Evolutionary conservation across 2,329 filamentous ascomycete species (phyloP).

Genomic region (Diaporthe citrichinensis): DNA sequence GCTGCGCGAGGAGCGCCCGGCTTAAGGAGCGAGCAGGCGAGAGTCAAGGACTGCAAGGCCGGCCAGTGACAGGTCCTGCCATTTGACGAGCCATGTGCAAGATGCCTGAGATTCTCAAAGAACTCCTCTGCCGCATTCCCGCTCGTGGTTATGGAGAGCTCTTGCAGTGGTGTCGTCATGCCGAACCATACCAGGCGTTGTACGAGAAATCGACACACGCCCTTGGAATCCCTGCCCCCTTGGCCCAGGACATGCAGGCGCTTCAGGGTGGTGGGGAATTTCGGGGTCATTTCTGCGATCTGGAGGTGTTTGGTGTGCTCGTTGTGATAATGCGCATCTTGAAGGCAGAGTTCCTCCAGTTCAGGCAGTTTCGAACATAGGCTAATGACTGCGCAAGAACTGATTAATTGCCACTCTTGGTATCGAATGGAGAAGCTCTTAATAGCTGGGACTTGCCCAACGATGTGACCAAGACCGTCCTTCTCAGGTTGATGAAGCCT

Average conservation of each 20-base stretch:
- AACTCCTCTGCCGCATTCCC: not conserved
- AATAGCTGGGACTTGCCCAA: not conserved
- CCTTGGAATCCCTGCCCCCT: not conserved
- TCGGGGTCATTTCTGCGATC: not conserved
- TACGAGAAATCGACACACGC: not conserved
- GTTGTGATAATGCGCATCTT: not conserved
- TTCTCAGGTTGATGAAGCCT: not conserved
- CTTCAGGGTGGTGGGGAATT: not conserved
- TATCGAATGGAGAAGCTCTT: not conserved
- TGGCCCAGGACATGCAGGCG: not conserved
- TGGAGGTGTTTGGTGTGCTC: not conserved
- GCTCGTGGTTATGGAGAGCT: conserved; percentile 6
- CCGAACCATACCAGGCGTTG: not conserved
- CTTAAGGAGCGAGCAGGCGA: not conserved
- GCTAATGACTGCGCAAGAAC: not conserved
- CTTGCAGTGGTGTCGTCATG: not conserved
- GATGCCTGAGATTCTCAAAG: not conserved
- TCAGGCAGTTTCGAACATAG: not conserved
- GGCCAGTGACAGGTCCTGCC: not conserved
- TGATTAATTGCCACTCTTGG: not conserved
- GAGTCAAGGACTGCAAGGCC: not conserved
- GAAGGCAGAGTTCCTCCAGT: conserved; percentile 2
- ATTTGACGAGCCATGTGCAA: not conserved
- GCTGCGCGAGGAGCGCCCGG: not conserved
- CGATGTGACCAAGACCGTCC: not conserved